phyloP scores from a whole-genome alignment of 2,329 filamentous ascomycete genomes.

The Phialocephala sp. region DNA sequence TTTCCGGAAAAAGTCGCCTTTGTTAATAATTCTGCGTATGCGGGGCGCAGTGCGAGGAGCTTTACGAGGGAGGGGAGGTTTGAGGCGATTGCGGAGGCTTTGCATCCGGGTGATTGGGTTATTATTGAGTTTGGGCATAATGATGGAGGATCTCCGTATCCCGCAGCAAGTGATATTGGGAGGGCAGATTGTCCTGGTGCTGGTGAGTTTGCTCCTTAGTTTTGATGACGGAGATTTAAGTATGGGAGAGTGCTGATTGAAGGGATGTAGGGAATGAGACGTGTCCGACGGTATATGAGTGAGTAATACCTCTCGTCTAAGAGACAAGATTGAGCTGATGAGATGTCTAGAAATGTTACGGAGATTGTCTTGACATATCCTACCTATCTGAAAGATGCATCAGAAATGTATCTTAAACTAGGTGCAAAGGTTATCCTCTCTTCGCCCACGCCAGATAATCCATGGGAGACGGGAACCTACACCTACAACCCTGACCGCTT shows the following conservation, averaged over 20 bases:
- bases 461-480: conserved; percentile 61
- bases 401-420: conserved; percentile 47
- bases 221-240: too few species aligned
- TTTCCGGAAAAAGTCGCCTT: conserved; percentile 11
- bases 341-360: conserved; percentile 26
- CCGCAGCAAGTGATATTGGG: conserved; percentile 61
- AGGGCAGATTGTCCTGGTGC: conserved; percentile 58
- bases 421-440: conserved; percentile 65
- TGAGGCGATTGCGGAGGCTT: conserved; percentile 55
- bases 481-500: conserved; percentile 55
- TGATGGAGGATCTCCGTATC: conserved; percentile 58
- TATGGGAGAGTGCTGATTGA: too few species aligned
- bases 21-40: conserved; percentile 63
- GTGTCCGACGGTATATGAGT: conserved; percentile 32
- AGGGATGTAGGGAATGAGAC: conserved; percentile 27
- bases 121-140: conserved; percentile 77
- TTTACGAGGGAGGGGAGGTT: conserved; percentile 72
- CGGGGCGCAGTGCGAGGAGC: conserved; percentile 67
- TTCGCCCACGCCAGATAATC: conserved; percentile 66
- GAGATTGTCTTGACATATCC: conserved; percentile 35
- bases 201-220: conserved; percentile 16
- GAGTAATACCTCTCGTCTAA: background rate
- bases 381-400: conserved; percentile 33
- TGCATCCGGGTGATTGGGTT: conserved; percentile 66
- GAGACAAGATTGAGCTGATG: background rate